Conservation (phyloP, 164 flowering plant species). For the Hamamelis virginiana region DNA sequence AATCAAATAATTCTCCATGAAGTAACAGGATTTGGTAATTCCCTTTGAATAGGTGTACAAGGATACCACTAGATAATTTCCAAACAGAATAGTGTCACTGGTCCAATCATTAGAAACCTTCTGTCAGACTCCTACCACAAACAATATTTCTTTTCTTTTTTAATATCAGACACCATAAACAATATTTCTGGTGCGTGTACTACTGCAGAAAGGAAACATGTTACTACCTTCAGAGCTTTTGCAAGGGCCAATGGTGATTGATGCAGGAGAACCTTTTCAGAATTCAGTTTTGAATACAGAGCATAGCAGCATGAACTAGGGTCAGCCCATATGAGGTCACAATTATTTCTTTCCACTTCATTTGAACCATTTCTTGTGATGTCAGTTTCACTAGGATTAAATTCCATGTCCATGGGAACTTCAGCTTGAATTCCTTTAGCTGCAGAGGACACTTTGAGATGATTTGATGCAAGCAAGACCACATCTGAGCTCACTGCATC, state of each 20-base stretch:
- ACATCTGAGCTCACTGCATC: slow-evolving; percentile 67
- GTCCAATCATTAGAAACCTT: too few species aligned
- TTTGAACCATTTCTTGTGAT: slow-evolving; percentile 14
- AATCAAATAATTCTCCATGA: too few species aligned
- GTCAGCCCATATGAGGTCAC: slow-evolving; percentile 66
- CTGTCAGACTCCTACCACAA: too few species aligned
- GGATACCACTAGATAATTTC: too few species aligned
- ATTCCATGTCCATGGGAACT: slow-evolving; percentile 13
- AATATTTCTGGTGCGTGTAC: not conserved
- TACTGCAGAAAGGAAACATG: not conserved
- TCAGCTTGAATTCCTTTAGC: slow-evolving; percentile 17
- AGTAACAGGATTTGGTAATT: too few species aligned
- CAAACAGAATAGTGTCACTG: too few species aligned
- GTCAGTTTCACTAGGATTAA: slow-evolving; percentile 9
- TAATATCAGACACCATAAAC: not conserved
- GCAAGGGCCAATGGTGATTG: slow-evolving; percentile 92
- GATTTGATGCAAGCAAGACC: slow-evolving; percentile 59
- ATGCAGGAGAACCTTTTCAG: slow-evolving; percentile 62
- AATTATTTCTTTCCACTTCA: slow-evolving; percentile 26
- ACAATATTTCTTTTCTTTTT: too few species aligned
- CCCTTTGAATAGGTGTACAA: too few species aligned
- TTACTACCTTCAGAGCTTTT: slow-evolving; percentile 84
- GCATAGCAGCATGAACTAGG: slow-evolving; percentile 89
- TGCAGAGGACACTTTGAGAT: slow-evolving; percentile 35
- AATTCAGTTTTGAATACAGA: slow-evolving; percentile 66